Conservation (phyloP, 1,284 basidiomycete genomes). For the Tilletia setariae region DNA sequence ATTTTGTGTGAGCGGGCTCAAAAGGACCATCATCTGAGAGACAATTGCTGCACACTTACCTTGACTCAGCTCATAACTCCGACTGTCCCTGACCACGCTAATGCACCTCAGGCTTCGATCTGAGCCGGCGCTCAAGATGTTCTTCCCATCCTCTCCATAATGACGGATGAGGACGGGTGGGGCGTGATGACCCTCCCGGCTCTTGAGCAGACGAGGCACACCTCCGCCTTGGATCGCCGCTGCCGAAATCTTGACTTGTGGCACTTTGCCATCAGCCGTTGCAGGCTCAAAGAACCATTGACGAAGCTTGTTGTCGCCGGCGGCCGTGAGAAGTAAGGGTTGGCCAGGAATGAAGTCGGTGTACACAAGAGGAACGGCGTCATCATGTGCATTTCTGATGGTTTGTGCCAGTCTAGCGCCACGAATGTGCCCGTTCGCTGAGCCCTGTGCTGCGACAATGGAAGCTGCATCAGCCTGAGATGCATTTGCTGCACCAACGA, state of each 20-base stretch:
- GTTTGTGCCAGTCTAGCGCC: slow-evolving; percentile 39
- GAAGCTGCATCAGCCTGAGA: not conserved
- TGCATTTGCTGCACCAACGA: not conserved
- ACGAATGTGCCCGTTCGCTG: not conserved
- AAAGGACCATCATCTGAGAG: not conserved
- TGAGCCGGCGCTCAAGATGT: slow-evolving; percentile 63
- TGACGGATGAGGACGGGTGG: slow-evolving; percentile 90
- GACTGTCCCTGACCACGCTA: slow-evolving; percentile 68
- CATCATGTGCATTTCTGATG: slow-evolving; percentile 44
- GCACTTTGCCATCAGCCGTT: slow-evolving; percentile 67
- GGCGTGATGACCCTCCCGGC: slow-evolving; percentile 82
- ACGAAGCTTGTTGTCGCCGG: slow-evolving; percentile 50
- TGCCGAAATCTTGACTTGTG: slow-evolving; percentile 55
- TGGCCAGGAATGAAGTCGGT: slow-evolving; percentile 46
- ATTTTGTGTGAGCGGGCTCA: too few species aligned
- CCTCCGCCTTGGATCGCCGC: not conserved
- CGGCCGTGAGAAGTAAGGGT: slow-evolving; percentile 40
- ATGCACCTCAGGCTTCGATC: slow-evolving; percentile 86
- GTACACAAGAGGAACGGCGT: slow-evolving; percentile 37
- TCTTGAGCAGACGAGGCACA: slow-evolving; percentile 70
- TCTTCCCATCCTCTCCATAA: slow-evolving; percentile 94
- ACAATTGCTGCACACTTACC: slow-evolving; percentile 59
- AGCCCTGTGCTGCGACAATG: not conserved
- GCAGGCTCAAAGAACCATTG: slow-evolving; percentile 95
- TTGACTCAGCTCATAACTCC: slow-evolving; percentile 82